A percentile compares a stretch with the other conserved stretches of the same genome.
Evolutionary conservation across 2,329 filamentous ascomycete genomes (phyloP).

Genomic region (Tolypocladium tropicale): DNA sequence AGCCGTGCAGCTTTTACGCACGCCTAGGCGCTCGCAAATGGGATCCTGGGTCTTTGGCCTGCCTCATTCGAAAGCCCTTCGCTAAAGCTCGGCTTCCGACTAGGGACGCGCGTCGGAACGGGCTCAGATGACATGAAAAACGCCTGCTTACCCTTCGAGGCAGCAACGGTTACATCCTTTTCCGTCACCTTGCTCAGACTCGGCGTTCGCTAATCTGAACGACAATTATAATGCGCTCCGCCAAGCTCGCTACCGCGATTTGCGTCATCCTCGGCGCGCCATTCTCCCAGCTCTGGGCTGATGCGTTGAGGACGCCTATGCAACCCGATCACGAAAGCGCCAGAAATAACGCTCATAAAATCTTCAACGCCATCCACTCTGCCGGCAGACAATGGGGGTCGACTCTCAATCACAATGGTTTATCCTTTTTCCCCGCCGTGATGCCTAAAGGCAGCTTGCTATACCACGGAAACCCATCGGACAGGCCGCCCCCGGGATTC

Average conservation of each 20-base stretch:
- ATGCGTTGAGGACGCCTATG: slow-evolving; percentile 9
- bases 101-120: not conserved
- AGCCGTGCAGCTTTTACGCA: no score
- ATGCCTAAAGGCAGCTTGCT: slow-evolving; percentile 55
- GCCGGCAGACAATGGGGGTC: slow-evolving; percentile 68
- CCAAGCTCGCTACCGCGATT: not conserved
- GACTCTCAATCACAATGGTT: slow-evolving; percentile 63
- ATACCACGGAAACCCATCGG: slow-evolving; percentile 50
- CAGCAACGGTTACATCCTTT: not conserved
- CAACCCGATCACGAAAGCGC: slow-evolving; percentile 27
- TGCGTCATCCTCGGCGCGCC: not conserved
- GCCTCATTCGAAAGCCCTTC: not conserved
- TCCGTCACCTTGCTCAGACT: not conserved
- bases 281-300: not conserved
- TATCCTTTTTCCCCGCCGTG: slow-evolving; percentile 57
- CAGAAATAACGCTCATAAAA: slow-evolving; percentile 45
- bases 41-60: no score
- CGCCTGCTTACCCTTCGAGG: not conserved
- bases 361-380: slow-evolving; percentile 67
- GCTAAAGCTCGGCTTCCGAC: not conserved
- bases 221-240: not conserved
- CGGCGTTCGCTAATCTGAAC: not conserved
- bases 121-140: not conserved
- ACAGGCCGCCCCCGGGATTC: slow-evolving; percentile 36
- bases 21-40: no score